A percentile compares a stretch with the other conserved stretches of the same genome.
Evolutionary conservation across 257 asterid genomes (phyloP).

Genomic region (Nicotiana undulata): DNA sequence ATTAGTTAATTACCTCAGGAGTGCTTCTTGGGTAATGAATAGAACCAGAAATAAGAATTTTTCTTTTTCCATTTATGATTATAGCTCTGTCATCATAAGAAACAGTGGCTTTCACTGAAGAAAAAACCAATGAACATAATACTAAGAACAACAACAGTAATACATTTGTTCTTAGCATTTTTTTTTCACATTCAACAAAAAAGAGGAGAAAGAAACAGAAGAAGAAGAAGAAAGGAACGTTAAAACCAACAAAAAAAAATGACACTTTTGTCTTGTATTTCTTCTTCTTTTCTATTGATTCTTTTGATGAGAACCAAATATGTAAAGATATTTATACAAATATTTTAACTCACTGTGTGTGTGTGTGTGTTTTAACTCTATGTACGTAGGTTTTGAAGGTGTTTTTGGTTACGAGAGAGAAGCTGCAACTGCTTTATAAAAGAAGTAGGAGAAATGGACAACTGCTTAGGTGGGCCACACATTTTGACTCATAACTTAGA

Average conservation of each 20-base stretch:
- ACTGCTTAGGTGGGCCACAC: not conserved
- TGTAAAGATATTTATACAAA: not conserved
- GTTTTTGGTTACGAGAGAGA: constrained; percentile 2
- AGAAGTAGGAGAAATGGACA: not conserved
- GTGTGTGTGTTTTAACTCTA: not conserved
- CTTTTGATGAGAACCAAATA: constrained; percentile 7
- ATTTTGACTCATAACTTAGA: constrained; percentile 7
- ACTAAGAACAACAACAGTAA: constrained; percentile 4
- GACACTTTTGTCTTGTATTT: not conserved
- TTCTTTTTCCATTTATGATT: constrained; percentile 29
- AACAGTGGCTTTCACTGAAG: constrained; percentile 24
- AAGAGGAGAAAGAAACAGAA: not conserved
- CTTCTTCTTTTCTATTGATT: constrained; percentile 3
- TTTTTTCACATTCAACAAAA: constrained; percentile 20
- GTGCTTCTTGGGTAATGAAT: constrained; percentile 48
- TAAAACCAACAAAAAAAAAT: not conserved
- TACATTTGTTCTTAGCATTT: constrained; percentile 17
- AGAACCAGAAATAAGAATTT: constrained; percentile 38
- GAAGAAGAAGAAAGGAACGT: not conserved
- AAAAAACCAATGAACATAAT: constrained; percentile 11
- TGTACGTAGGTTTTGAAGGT: not conserved
- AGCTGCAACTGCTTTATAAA: not conserved
- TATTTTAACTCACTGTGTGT: not conserved
- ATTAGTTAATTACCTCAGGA: constrained; percentile 25
- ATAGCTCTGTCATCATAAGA: constrained; percentile 36